Percentiles rank a stretch among this genome's conserved stretches.
Conservation (phyloP, 768 basidiomycete species). For the Ramaria sp. region DNA sequence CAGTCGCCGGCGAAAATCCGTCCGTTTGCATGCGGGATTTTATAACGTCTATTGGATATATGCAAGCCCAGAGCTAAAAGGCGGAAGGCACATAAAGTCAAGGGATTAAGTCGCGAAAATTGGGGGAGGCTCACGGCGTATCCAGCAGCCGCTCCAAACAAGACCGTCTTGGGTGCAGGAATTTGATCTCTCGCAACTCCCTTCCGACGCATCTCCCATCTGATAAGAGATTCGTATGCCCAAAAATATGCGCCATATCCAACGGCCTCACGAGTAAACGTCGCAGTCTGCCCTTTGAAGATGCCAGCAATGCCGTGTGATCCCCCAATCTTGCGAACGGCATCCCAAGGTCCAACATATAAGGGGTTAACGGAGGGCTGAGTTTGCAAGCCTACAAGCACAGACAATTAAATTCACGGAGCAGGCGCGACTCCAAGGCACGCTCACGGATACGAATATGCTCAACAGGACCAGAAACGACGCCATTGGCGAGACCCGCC, state of each 20-base stretch:
- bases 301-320: constrained; percentile 72
- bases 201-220: constrained; percentile 69
- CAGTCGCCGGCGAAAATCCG: constrained; percentile 62
- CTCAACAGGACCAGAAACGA: constrained; percentile 94
- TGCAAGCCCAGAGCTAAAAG: constrained; percentile 72
- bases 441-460: constrained; percentile 89
- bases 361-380: constrained; percentile 68
- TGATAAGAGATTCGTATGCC: constrained; percentile 86
- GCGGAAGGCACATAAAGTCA: too few relatives aligned
- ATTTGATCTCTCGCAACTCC: constrained; percentile 69
- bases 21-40: constrained; percentile 97
- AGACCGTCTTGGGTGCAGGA: constrained; percentile 61
- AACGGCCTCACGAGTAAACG: constrained; percentile 70
- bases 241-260: constrained; percentile 88
- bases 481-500: constrained; percentile 83
- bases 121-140: constrained; percentile 55
- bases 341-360: constrained; percentile 81
- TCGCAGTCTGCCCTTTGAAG: constrained; percentile 88
- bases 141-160: constrained; percentile 88
- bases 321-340: constrained; percentile 72
- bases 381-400: constrained; percentile 68
- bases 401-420: background rate
- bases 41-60: constrained; percentile 94
- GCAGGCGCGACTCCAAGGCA: too few relatives aligned
- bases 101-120: background rate